Evolutionary conservation across 129 eudicot genomes (phyloP).

Genomic region (Oenanthe sinensis): DNA sequence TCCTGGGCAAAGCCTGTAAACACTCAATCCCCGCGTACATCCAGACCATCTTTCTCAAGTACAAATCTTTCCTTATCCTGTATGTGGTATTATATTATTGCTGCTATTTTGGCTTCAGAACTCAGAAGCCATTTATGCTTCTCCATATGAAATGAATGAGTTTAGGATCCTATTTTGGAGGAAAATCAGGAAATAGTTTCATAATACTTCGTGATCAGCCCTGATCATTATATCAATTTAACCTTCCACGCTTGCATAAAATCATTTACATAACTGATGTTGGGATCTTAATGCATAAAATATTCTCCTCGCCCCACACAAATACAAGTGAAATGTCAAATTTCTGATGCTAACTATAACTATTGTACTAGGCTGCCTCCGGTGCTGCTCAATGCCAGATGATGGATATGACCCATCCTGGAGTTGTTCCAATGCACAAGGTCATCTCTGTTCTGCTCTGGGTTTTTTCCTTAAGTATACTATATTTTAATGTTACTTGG

Average conservation of each 20-base stretch:
- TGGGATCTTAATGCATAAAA: neutral
- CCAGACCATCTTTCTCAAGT: neutral
- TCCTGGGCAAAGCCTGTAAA: neutral
- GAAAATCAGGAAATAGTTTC: no score
- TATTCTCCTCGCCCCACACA: neutral
- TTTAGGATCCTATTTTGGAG: neutral
- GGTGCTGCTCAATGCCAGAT: constrained; percentile 99
- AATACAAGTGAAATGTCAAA: neutral
- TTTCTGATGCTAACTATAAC: neutral
- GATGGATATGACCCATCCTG: constrained; percentile 85
- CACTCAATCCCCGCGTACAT: neutral
- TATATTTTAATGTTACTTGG: neutral
- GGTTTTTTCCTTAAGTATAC: neutral
- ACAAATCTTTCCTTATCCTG: neutral
- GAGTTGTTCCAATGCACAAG: constrained; percentile 95
- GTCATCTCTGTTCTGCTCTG: constrained; percentile 15
- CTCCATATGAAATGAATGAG: neutral
- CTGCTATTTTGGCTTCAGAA: neutral
- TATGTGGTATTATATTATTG: neutral
- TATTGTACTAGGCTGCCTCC: constrained; percentile 62
- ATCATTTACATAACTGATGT: neutral
- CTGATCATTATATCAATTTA: neutral
- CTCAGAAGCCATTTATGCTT: neutral
- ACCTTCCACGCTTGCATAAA: no score
- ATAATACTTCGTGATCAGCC: neutral